A percentile compares a stretch with the other conserved stretches of the same genome.
phyloP scores from a whole-genome alignment of 768 basidiomycete genomes.

The Podaxis sp. region DNA sequence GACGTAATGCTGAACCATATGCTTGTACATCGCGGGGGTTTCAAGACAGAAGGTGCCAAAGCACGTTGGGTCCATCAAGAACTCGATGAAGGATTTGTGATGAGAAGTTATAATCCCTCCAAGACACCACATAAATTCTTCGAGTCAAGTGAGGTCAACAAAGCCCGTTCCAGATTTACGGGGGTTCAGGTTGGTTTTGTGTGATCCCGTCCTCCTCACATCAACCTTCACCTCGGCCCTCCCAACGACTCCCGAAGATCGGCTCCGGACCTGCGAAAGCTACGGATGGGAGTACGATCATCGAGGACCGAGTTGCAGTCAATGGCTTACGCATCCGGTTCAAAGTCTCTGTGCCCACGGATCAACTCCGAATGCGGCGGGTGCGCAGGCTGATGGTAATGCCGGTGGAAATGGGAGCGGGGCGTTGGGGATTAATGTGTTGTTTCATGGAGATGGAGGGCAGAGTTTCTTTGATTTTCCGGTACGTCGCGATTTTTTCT shows the following conservation, averaged over 20 bases:
- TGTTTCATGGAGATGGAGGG: constrained; percentile 1
- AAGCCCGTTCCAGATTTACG: not conserved
- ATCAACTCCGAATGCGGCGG: not conserved
- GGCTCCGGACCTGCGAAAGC: not conserved
- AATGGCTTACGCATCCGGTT: not conserved
- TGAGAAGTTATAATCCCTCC: not conserved
- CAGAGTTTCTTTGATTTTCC: constrained; percentile 1
- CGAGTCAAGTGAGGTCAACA: no score
- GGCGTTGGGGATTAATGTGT: not conserved
- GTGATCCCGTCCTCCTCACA: not conserved
- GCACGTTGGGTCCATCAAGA: not conserved
- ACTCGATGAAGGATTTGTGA: not conserved
- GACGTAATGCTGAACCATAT: not conserved
- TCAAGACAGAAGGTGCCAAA: not conserved
- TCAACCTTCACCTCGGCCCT: not conserved
- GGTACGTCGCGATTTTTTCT: not conserved
- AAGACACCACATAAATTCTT: not conserved
- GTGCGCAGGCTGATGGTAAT: not conserved
- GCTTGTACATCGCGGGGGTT: not conserved
- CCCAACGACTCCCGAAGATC: not conserved
- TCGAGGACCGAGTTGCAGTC: not conserved
- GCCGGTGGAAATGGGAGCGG: not conserved
- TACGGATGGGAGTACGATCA: not conserved
- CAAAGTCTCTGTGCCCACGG: not conserved
- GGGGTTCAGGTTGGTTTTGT: no score